A percentile compares a stretch with the other conserved stretches of the same genome.
phyloP scores from a whole-genome alignment of 2,329 filamentous ascomycete genomes.

The Calonectria multiphialidica region DNA sequence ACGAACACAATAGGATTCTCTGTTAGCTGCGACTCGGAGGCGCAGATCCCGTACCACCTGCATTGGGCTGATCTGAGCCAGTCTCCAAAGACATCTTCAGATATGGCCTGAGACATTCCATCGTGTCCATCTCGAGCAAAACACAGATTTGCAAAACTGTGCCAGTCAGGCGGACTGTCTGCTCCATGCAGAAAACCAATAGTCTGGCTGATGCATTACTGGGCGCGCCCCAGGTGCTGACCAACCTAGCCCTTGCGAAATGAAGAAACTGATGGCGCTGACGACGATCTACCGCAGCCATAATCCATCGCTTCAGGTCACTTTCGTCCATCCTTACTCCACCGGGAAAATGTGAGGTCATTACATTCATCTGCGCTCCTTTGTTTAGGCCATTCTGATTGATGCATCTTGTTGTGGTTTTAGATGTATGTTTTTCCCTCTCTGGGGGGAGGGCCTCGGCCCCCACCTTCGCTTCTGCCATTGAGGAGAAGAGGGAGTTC shows the following conservation, averaged over 20 bases:
- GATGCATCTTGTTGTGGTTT: neutral
- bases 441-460: neutral
- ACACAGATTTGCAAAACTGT: slow-evolving; percentile 14
- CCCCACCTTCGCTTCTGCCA: slow-evolving; percentile 23
- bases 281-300: slow-evolving; percentile 34
- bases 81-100: slow-evolving; percentile 25
- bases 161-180: slow-evolving; percentile 1
- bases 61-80: slow-evolving; percentile 17
- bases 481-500: slow-evolving; percentile 18
- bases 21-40: slow-evolving; percentile 5
- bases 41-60: slow-evolving; percentile 18
- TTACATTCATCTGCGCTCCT: slow-evolving; percentile 20
- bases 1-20: slow-evolving; percentile 18
- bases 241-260: slow-evolving; percentile 29
- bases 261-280: slow-evolving; percentile 29
- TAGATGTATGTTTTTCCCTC: neutral
- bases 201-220: slow-evolving; percentile 19
- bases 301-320: slow-evolving; percentile 32
- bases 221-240: slow-evolving; percentile 15
- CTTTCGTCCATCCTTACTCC: slow-evolving; percentile 23
- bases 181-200: slow-evolving; percentile 22
- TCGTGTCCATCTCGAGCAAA: neutral
- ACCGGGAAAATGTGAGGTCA: neutral
- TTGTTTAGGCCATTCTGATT: neutral
- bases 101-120: slow-evolving; percentile 26